Percentiles rank a stretch among this genome's conserved stretches.
These are phyloP conservation scores for Phytophthora sansomeana DNA, from an alignment of 352 stramenopile species.

Conservation along the genomic window DNA sequence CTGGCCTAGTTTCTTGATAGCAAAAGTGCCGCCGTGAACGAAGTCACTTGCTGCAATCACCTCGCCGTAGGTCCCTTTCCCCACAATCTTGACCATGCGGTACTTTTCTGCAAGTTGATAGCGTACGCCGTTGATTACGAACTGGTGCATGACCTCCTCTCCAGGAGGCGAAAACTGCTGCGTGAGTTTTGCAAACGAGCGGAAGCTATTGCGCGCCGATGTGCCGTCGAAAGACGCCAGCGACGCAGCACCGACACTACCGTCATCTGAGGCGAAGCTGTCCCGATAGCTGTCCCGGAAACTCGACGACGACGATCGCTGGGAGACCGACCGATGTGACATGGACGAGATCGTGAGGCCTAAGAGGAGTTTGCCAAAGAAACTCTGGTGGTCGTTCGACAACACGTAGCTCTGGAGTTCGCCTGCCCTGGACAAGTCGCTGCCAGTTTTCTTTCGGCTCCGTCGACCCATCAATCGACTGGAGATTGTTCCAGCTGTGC, in stretches of 20 bases:
- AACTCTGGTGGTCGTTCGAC: constrained; percentile 85
- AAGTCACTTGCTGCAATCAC: constrained; percentile 91
- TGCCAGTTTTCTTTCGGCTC: constrained; percentile 31
- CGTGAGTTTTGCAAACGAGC: constrained; percentile 50
- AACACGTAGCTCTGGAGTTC: constrained; percentile 79
- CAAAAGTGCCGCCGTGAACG: constrained; percentile 84
- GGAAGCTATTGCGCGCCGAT: constrained; percentile 41
- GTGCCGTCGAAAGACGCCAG: constrained; percentile 30
- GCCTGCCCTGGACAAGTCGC: constrained; percentile 25
- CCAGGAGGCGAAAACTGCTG: constrained; percentile 35
- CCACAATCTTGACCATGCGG: constrained; percentile 91
- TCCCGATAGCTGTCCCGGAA: constrained; percentile 37
- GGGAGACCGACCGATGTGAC: constrained; percentile 56
- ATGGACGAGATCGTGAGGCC: constrained; percentile 72
- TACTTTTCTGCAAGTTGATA: constrained; percentile 90
- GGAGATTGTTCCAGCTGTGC: constrained; percentile 26
- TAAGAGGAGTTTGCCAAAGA: constrained; percentile 83
- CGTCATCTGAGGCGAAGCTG: constrained; percentile 47
- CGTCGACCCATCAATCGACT: constrained; percentile 37
- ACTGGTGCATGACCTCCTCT: constrained; percentile 90
- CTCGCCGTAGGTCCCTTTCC: constrained; percentile 91
- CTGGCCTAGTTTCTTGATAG: constrained; percentile 90
- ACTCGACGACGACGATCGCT: constrained; percentile 40
- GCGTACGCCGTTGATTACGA: constrained; percentile 89
- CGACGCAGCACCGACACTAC: constrained; percentile 21